A percentile compares a stretch with the other conserved stretches of the same genome.
These are phyloP conservation scores for Carex parvula DNA, from an alignment of 176 grass and related monocot genomes.

Conservation along the genomic window DNA sequence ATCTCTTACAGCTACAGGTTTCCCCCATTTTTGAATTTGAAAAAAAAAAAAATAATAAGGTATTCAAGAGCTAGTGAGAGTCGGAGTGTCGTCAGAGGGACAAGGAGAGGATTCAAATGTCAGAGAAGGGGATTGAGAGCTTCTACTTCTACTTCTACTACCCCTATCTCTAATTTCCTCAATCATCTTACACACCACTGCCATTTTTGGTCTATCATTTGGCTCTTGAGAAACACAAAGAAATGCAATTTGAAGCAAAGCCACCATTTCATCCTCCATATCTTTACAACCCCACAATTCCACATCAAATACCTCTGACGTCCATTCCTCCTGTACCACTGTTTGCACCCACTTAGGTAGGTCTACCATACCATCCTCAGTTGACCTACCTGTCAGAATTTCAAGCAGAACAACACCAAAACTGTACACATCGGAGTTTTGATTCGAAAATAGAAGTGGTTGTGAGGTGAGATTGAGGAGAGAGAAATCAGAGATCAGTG, in stretches of 20 bases:
- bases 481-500: slow-evolving; percentile 66
- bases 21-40: background rate
- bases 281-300: slow-evolving; percentile 58
- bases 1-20: background rate
- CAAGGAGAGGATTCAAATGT: slow-evolving; percentile 55
- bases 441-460: slow-evolving; percentile 11
- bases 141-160: slow-evolving; percentile 52
- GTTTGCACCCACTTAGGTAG: slow-evolving; percentile 55
- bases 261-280: slow-evolving; percentile 83
- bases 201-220: slow-evolving; percentile 61
- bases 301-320: slow-evolving; percentile 73
- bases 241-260: slow-evolving; percentile 80
- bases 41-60: background rate
- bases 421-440: slow-evolving; percentile 53
- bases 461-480: slow-evolving; percentile 58
- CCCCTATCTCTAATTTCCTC: slow-evolving; percentile 84
- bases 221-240: slow-evolving; percentile 58
- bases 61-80: slow-evolving; percentile 50
- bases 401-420: slow-evolving; percentile 80
- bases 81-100: slow-evolving; percentile 54
- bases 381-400: slow-evolving; percentile 56
- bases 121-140: slow-evolving; percentile 54
- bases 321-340: slow-evolving; percentile 55
- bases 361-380: slow-evolving; percentile 38
- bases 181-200: slow-evolving; percentile 84